Evolutionary conservation across 805 yeast genomes (phyloP).

Genomic region (Zygoascus bituminiphila): DNA sequence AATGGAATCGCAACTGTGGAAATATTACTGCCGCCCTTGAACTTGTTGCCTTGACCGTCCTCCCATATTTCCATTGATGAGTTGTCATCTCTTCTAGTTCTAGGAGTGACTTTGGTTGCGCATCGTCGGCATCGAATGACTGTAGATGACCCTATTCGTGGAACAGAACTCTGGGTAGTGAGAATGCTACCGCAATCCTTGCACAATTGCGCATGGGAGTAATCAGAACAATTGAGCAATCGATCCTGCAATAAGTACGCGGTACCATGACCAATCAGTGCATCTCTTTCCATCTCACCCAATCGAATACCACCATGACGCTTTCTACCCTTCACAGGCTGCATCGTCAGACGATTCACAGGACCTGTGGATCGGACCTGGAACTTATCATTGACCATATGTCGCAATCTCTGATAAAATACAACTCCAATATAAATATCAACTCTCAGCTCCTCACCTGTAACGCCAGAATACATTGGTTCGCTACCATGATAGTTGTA

Average conservation of each 20-base stretch:
- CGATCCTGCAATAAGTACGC: constrained; percentile 92
- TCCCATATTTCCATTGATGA: constrained; percentile 77
- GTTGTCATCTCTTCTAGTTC: constrained; percentile 37
- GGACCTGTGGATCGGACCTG: constrained; percentile 99
- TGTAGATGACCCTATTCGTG: constrained; percentile 77
- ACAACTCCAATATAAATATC: constrained; percentile 97
- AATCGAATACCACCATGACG: constrained; percentile 99
- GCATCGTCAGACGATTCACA: constrained; percentile 93
- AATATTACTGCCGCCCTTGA: constrained; percentile 88
- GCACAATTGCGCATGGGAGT: constrained; percentile 84
- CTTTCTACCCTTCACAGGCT: constrained; percentile 98
- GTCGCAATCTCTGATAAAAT: constrained; percentile 95
- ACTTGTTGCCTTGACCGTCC: constrained; percentile 90
- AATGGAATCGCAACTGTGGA: constrained; percentile 95
- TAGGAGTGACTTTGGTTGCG: constrained; percentile 42
- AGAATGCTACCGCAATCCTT: constrained; percentile 88
- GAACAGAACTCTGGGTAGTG: constrained; percentile 84
- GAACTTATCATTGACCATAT: constrained; percentile 99
- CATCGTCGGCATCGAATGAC: constrained; percentile 85
- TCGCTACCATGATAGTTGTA: constrained; percentile 98
- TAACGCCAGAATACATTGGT: constrained; percentile 97
- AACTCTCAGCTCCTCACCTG: constrained; percentile 94
- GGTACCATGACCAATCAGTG: constrained; percentile 96
- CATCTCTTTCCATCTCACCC: constrained; percentile 99
- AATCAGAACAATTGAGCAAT: constrained; percentile 88